Evolutionary conservation across 2,329 filamentous ascomycete species (phyloP), one percentile per base, ranked within the genome.

Genomic region (Colletotrichum cereale): DNA sequence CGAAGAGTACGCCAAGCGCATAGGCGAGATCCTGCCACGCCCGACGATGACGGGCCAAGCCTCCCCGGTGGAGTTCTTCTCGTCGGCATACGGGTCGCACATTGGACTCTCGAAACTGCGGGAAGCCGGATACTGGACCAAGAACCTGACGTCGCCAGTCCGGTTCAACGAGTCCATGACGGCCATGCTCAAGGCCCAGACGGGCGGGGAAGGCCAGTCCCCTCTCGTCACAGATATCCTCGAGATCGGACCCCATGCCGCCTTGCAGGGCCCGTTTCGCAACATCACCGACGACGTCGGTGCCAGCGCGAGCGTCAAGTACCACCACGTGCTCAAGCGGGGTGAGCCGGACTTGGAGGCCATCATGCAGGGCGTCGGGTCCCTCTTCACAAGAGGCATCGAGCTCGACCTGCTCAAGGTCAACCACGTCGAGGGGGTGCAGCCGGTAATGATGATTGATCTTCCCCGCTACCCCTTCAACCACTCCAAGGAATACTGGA

Each of bases 361-460:
- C 5, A 6, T 29, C 44, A 18, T 62, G 24, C 7, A 50, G 21
- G 44, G 24, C 8, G 29, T 24, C 29, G 60, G 60, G 3, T 36
- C 44, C 2, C 12, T 62, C 11, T 36, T 52, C 29, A 24, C 21
- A 5, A 36, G 31, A 5, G 60, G 60, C 10, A 40, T 40, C 65
- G 18, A 52, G 8, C 16, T 62, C 29, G 44, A 52, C 44, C 42
- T 62, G 29, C 24, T 44, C 11, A 44, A 60, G 38, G 78, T 84
- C 48, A 79, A 80, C 2, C 86, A 86, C 64, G 77, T 79, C 7
- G 80, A 83, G 6, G 53, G 53, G 14, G 42, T 18, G 34, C n/a
- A 38, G 48, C 60, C 50, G 14, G 16, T 48, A 12, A 52, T 73
- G 47, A 63, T 74, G 47, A 66, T 71, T 2, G 57, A 72, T 42